Conservation (phyloP, 2,329 filamentous ascomycete species). For the Anisogramma anomala region DNA sequence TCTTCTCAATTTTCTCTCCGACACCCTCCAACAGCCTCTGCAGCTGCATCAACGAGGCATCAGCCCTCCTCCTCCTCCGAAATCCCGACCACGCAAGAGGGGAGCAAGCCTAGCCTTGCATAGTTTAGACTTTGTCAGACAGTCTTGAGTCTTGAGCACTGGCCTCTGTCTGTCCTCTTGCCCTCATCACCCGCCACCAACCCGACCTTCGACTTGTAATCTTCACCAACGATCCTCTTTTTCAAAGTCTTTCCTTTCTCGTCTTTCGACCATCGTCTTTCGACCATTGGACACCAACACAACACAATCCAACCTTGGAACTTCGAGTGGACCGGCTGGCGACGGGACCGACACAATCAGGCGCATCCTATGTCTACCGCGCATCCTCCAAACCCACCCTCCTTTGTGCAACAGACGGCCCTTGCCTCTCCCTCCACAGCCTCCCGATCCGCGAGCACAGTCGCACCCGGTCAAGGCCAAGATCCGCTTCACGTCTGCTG, state of each 20-base stretch:
- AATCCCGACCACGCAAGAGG: background rate
- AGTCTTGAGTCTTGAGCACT: background rate
- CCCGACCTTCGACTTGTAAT: background rate
- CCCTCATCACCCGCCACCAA: background rate
- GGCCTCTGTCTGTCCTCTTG: background rate
- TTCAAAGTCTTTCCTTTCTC: background rate
- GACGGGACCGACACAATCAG: slow-evolving; percentile 13
- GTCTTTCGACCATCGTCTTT: slow-evolving; percentile 4
- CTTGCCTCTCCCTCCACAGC: background rate
- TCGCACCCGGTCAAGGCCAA: background rate
- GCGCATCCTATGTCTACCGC: slow-evolving; percentile 13
- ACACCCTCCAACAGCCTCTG: no score
- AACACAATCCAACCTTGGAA: background rate
- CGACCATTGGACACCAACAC: background rate
- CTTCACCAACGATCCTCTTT: background rate
- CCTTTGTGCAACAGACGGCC: slow-evolving; percentile 3
- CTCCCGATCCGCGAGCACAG: background rate
- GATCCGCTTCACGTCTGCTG: background rate
- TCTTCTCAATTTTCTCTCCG: no score
- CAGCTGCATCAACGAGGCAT: background rate
- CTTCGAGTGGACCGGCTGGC: slow-evolving; percentile 14
- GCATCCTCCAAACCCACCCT: slow-evolving; percentile 7
- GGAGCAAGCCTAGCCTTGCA: background rate
- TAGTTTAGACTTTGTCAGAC: background rate
- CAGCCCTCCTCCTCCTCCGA: background rate